phyloP scores from a whole-genome alignment of 1,284 basidiomycete genomes.

The Cryptococcus floricola region DNA sequence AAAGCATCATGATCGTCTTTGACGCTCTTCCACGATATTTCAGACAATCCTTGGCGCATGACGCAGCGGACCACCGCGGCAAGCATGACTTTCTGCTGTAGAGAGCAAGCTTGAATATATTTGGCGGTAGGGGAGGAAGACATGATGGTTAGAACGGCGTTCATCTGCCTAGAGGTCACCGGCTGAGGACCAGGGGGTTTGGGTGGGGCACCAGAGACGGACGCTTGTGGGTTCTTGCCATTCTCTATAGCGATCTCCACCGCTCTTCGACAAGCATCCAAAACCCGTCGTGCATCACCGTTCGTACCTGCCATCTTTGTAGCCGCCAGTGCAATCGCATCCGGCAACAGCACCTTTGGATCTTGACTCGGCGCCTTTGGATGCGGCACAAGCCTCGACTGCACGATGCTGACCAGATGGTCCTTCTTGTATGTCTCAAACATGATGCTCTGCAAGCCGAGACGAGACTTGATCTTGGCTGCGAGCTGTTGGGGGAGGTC shows the following conservation, averaged over 20 bases:
- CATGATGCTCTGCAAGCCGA: slow-evolving; percentile 93
- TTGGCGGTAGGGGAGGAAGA: slow-evolving; percentile 84
- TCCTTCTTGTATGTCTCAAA: slow-evolving; percentile 84
- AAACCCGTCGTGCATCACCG: slow-evolving; percentile 87
- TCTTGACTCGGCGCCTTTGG: slow-evolving; percentile 58
- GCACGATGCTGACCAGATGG: slow-evolving; percentile 82
- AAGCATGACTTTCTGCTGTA: slow-evolving; percentile 87
- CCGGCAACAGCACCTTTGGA: slow-evolving; percentile 58
- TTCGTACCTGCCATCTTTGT: slow-evolving; percentile 89
- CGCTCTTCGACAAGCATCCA: slow-evolving; percentile 88
- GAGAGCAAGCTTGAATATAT: slow-evolving; percentile 71
- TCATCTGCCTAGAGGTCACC: slow-evolving; percentile 71
- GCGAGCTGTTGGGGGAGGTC: slow-evolving; percentile 93
- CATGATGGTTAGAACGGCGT: slow-evolving; percentile 79
- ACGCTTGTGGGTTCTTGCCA: neutral
- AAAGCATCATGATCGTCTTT: slow-evolving; percentile 44
- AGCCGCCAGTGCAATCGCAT: slow-evolving; percentile 83
- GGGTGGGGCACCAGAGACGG: neutral
- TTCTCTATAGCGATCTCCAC: slow-evolving; percentile 65
- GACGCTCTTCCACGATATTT: slow-evolving; percentile 79
- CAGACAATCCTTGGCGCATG: slow-evolving; percentile 77
- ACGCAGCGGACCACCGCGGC: slow-evolving; percentile 79
- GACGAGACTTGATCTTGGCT: slow-evolving; percentile 83
- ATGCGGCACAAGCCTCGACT: slow-evolving; percentile 61
- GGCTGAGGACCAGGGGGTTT: slow-evolving; percentile 38